Evolutionary conservation across 257 asterid species (phyloP), one percentile per base, ranked within the genome.

Genomic region (Cynanchum wilfordii): DNA sequence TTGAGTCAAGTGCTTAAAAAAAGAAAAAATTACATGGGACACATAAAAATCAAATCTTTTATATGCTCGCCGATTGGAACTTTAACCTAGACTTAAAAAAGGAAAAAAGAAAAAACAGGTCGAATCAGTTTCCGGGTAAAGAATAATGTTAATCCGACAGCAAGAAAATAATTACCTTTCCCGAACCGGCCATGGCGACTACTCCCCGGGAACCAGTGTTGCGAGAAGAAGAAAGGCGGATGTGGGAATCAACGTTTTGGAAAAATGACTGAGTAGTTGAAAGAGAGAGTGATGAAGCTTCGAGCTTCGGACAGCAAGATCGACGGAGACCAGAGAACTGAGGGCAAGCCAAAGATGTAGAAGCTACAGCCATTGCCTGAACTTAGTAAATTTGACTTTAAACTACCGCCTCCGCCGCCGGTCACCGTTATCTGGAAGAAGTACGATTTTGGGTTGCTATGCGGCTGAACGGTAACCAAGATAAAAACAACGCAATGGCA

Each of bases 111-210:
- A 20, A 58, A 5, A 30, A 0, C 16, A 30, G 13, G 16, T 63
- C 24, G 27, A 16, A 44, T 10, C 44, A 13, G 45, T 15, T 1
- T 27, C 30, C 3, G 51, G 16, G 16, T 8, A 58, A 60, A 15
- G 0, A 60, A 27, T 6, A 60, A 60, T 5, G 44, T 15, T 49
- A 13, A 27, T 30, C n/a, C 16, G 36, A 40, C 27, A 4, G 42
- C 50, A 71, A 45, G 9, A 71, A 71, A 7, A 7, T 36, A 57
- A 36, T 49, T 49, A 92, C 99, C 96, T 95, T 95, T 66, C 99
- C 99, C 17, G 98, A 71, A 44, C 96, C 95, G 25, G 97, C 96
- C 99, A 95, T 95, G 64, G 96, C 58, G 66, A 90, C 85, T 42
- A 95, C 93, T 29, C 86, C 80, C 2, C 96, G 91, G 79, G 81